These are phyloP conservation scores for Microbotryum silenes-acaulis DNA, from an alignment of 1,284 basidiomycete species.

Conservation along the genomic window DNA sequence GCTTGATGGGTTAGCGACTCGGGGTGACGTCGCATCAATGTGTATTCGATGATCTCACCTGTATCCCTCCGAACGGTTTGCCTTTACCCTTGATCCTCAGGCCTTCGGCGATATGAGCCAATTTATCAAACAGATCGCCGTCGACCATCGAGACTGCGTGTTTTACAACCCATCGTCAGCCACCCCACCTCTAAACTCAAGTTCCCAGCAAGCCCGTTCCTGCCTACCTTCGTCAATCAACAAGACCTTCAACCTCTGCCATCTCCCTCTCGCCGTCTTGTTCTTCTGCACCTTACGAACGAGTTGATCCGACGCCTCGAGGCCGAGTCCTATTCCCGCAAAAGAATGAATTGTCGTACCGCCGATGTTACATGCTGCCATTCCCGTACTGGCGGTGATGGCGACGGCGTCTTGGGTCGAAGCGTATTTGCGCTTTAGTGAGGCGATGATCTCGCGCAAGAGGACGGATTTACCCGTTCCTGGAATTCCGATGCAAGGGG, in stretches of 20 bases:
- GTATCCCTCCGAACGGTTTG: conserved; percentile 87
- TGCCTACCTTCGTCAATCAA: conserved; percentile 86
- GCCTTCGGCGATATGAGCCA: conserved; percentile 58
- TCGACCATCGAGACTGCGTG: conserved; percentile 90
- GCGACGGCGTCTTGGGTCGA: conserved; percentile 56
- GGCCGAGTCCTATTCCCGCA: conserved; percentile 75
- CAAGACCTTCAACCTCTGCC: conserved; percentile 68
- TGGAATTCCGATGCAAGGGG: too few species aligned
- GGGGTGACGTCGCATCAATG: too few species aligned
- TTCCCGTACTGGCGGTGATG: conserved; percentile 82
- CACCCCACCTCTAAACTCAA: background rate
- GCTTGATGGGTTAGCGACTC: background rate
- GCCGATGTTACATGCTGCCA: conserved; percentile 90
- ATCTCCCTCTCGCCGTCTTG: conserved; percentile 58
- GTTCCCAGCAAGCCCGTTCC: background rate
- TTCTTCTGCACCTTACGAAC: conserved; percentile 62
- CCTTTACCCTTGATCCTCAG: conserved; percentile 51
- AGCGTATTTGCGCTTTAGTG: conserved; percentile 49
- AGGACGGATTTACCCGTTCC: conserved; percentile 93
- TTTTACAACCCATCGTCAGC: conserved; percentile 6
- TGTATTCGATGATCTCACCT: conserved; percentile 47
- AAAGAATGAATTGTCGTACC: conserved; percentile 91
- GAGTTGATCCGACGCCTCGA: conserved; percentile 58
- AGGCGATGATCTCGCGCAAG: conserved; percentile 75
- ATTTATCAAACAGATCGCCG: conserved; percentile 81